Evolutionary conservation across 768 basidiomycete species (phyloP).

Genomic region (Amanita exitialis): DNA sequence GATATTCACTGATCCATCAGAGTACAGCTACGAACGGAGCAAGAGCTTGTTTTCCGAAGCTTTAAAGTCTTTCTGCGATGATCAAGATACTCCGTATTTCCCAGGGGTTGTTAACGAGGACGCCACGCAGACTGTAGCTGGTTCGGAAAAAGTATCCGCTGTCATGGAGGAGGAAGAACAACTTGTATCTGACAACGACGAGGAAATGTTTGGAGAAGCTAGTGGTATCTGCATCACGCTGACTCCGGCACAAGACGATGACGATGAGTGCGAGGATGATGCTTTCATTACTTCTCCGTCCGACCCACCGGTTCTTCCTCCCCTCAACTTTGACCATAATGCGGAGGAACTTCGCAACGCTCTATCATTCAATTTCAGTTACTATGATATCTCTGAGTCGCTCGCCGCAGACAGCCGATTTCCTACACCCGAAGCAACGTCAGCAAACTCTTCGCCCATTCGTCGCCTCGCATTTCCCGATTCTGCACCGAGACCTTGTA

Average conservation of each 20-base stretch:
- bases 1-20: conserved; percentile 32
- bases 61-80: conserved; percentile 34
- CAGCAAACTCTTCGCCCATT: conserved; percentile 17
- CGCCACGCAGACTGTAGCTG: conserved; percentile 25
- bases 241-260: conserved; percentile 43
- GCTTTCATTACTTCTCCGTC: conserved; percentile 19
- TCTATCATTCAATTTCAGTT: conserved; percentile 27
- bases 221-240: conserved; percentile 72
- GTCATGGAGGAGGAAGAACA: conserved; percentile 23
- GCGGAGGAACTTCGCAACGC: conserved; percentile 18
- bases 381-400: not conserved
- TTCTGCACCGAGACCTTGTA: conserved; percentile 7
- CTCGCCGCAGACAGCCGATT: not conserved
- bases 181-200: conserved; percentile 27
- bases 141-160: not conserved
- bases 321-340: conserved; percentile 22
- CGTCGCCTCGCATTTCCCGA: conserved; percentile 21
- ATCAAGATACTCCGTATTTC: conserved; percentile 41
- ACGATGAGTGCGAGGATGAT: conserved; percentile 8
- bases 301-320: conserved; percentile 23
- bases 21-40: conserved; percentile 42
- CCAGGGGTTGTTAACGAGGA: conserved; percentile 30
- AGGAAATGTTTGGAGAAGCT: conserved; percentile 49
- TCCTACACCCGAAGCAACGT: conserved; percentile 10
- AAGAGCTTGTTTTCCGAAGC: conserved; percentile 51